Percentiles rank a stretch among this genome's conserved stretches.
Conservation (phyloP, 2,329 filamentous ascomycete species). For the Aspergillus jensenii region DNA sequence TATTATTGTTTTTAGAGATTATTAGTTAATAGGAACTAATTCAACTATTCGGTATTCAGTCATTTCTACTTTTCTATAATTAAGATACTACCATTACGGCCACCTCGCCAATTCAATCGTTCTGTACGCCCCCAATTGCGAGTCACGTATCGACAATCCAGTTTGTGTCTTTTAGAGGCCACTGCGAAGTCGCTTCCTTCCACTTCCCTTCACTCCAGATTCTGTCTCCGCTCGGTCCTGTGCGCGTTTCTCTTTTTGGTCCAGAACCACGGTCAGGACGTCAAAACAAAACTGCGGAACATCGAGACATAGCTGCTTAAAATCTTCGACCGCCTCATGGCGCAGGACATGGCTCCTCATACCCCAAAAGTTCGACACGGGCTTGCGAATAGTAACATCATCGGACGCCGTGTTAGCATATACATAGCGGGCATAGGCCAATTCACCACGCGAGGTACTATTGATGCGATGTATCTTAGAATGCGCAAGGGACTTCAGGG, state of each 20-base stretch:
- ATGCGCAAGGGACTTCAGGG: constrained; percentile 74
- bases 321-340: constrained; percentile 82
- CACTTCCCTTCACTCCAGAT: constrained; percentile 35
- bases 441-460: constrained; percentile 84
- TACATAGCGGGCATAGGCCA: constrained; percentile 86
- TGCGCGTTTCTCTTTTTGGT: constrained; percentile 44
- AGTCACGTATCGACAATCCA: neutral
- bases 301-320: constrained; percentile 80
- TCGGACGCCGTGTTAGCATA: constrained; percentile 72
- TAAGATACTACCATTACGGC: too few species aligned
- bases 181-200: constrained; percentile 39
- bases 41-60: too few species aligned
- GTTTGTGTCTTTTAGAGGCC: constrained; percentile 24
- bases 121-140: neutral
- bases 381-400: constrained; percentile 73
- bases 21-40: too few species aligned
- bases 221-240: constrained; percentile 38
- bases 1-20: too few species aligned
- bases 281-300: constrained; percentile 92
- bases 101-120: too few species aligned
- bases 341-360: constrained; percentile 76
- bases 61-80: too few species aligned
- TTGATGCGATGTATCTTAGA: constrained; percentile 91
- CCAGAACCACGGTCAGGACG: constrained; percentile 65
- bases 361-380: constrained; percentile 90